Conservation (phyloP, 2,329 filamentous ascomycete species). For the Sphaerulina populicola region DNA sequence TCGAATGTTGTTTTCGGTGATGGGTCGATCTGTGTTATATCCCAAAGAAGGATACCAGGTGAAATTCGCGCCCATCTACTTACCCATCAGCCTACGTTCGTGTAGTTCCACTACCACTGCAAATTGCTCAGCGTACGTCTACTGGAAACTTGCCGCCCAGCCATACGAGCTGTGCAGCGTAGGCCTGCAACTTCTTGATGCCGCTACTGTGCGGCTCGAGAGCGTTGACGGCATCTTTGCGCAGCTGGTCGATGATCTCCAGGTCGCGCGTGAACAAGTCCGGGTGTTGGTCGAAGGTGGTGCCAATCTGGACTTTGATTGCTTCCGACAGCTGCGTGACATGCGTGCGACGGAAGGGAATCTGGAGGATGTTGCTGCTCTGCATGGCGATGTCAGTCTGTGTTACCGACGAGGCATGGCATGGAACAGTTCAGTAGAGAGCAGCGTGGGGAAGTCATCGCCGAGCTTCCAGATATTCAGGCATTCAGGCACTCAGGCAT, state of each 20-base stretch:
- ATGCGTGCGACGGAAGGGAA: conserved; percentile 82
- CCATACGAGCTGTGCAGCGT: conserved; percentile 89
- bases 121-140: conserved; percentile 53
- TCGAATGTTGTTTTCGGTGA: conserved; percentile 53
- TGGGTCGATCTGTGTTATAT: conserved; percentile 43
- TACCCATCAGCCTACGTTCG: conserved; percentile 13
- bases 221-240: conserved; percentile 78
- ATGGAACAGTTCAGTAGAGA: neutral
- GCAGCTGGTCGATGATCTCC: conserved; percentile 72
- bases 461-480: neutral
- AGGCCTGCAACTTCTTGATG: conserved; percentile 77
- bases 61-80: conserved; percentile 83
- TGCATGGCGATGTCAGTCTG: conserved; percentile 19
- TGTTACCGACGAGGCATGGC: conserved; percentile 1
- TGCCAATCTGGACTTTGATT: conserved; percentile 90
- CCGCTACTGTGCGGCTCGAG: conserved; percentile 82
- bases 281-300: conserved; percentile 97
- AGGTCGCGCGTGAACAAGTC: conserved; percentile 93
- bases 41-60: conserved; percentile 92
- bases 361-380: conserved; percentile 55
- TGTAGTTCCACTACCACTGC: neutral
- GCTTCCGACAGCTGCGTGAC: conserved; percentile 69
- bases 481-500: too few relatives aligned
- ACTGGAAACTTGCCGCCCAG: conserved; percentile 92
- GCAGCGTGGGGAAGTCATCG: conserved; percentile 1